Evolutionary conservation across 768 basidiomycete species (phyloP).

Genomic region (Russula sp.): DNA sequence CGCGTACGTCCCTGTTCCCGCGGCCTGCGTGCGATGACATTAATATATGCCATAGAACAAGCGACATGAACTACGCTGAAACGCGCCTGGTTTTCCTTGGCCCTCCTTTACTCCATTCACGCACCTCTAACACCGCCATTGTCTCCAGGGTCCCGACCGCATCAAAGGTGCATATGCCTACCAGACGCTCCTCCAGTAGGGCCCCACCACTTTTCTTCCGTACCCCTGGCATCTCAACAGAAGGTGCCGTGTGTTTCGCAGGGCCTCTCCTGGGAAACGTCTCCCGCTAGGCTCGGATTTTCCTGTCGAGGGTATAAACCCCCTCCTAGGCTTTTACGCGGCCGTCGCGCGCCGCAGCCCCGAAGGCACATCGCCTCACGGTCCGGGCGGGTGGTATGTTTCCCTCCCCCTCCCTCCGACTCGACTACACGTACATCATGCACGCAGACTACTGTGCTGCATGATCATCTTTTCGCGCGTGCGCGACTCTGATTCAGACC

Average conservation of each 20-base stretch:
- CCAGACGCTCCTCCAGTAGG: slow-evolving; percentile 63
- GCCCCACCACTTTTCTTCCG: slow-evolving; percentile 30
- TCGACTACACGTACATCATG: neutral
- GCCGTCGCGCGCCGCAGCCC: slow-evolving; percentile 67
- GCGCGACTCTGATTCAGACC: neutral
- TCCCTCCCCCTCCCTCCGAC: neutral
- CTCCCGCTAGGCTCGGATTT: slow-evolving; percentile 90
- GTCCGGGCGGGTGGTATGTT: slow-evolving; percentile 70
- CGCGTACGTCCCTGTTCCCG: slow-evolving; percentile 45
- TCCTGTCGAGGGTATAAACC: slow-evolving; percentile 87
- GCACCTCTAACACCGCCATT: neutral
- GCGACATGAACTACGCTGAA: slow-evolving; percentile 92
- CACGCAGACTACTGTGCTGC: neutral
- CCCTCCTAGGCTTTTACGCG: slow-evolving; percentile 84
- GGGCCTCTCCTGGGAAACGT: slow-evolving; percentile 43
- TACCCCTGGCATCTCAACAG: neutral
- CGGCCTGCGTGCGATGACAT: neutral
- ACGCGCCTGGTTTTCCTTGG: slow-evolving; percentile 50
- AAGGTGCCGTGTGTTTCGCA: slow-evolving; percentile 22
- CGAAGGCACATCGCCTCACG: slow-evolving; percentile 76
- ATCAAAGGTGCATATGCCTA: slow-evolving; percentile 90
- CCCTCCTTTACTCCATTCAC: neutral
- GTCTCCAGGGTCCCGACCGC: slow-evolving; percentile 62
- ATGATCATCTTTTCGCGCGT: no score
- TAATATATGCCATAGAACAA: slow-evolving; percentile 42